Base-by-base conservation (phyloP, 2,329 filamentous ascomycete genomes). In the Ceratocystis eucalypticola region DNA sequence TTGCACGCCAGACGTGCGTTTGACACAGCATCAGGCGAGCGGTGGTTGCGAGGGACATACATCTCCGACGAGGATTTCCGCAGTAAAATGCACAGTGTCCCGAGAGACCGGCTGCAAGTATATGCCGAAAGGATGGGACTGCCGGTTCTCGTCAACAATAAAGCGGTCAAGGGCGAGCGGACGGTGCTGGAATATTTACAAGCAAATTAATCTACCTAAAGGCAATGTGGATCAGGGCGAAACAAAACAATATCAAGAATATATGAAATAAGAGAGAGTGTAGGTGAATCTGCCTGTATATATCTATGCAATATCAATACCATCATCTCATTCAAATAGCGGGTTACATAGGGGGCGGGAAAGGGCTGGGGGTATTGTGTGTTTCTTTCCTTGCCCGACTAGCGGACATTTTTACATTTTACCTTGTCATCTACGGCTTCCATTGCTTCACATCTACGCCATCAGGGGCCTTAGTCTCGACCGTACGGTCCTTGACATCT, bases 31-130 rank as follows among this genome's bases (percentile, higher is more conserved):
- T 80, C 80, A 5, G 89, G 89, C 0, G 82, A 85, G 69, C 80
- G 93, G 64, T 96, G 90, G 89, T 76, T 97, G 65, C 88, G 89
- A 71, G 94, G 94, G 3, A 83, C 89, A 0, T 99, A 97, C 75
- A 80, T 96, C 33, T 84, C 88, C 69, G 71, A 75, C 3, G 74
- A 79, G 66, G 78, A 78, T 67, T 79, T 80, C 64, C 57, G 72
- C 10, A 80, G 77, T 67, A 73, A 71, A 33, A 67, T 70, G 65
- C 64, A 67, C 55, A 68, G 69, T 46, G 68, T 66, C 25, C 65
- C 65, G 22, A 37, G 61, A 45, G 53, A 57, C 10, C 45, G 30
- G 6, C 57, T 69, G 69, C 65, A 48, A 30, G 44, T 37, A 48
- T 69, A 69, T 63, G 62, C 45, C 55, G 30, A 53, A 53, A 68